Evolutionary conservation across 2,329 filamentous ascomycete species (phyloP).

Genomic region (Chrysoporthe austroafricana): DNA sequence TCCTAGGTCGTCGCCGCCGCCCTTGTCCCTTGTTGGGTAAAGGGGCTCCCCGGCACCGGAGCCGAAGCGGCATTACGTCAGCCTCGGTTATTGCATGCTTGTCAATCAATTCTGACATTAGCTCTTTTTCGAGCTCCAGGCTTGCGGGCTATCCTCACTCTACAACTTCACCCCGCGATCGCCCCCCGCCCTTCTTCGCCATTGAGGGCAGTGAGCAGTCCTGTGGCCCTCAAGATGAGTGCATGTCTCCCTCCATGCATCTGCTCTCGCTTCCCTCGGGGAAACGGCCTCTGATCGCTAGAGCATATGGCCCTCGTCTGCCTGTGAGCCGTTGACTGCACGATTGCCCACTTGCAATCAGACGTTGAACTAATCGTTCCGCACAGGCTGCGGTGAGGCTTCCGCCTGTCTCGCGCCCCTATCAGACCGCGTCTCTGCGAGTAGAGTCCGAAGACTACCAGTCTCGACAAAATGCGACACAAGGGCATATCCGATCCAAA

Average conservation of each 20-base stretch:
- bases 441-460: neutral
- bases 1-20: neutral
- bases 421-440: too few relatives aligned
- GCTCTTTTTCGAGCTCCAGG: neutral
- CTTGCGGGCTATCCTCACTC: neutral
- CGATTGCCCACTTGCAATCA: neutral
- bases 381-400: neutral
- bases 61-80: slow-evolving; percentile 11
- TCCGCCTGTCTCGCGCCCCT: neutral
- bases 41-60: neutral
- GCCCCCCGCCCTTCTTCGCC: neutral
- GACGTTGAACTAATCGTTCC: neutral
- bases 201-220: slow-evolving; percentile 5
- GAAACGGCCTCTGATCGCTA: neutral
- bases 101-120: neutral
- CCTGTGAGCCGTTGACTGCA: slow-evolving; percentile 1
- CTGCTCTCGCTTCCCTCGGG: neutral
- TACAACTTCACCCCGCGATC: neutral
- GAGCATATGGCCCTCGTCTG: slow-evolving; percentile 1
- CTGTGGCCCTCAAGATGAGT: slow-evolving; percentile 12
- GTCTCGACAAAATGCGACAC: neutral
- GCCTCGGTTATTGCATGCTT: neutral
- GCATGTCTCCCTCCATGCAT: slow-evolving; percentile 17
- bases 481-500: neutral
- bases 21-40: neutral